Percentiles rank a stretch among this genome's conserved stretches.
Evolutionary conservation across 768 basidiomycete genomes (phyloP).

Genomic region (Suillus sp.): DNA sequence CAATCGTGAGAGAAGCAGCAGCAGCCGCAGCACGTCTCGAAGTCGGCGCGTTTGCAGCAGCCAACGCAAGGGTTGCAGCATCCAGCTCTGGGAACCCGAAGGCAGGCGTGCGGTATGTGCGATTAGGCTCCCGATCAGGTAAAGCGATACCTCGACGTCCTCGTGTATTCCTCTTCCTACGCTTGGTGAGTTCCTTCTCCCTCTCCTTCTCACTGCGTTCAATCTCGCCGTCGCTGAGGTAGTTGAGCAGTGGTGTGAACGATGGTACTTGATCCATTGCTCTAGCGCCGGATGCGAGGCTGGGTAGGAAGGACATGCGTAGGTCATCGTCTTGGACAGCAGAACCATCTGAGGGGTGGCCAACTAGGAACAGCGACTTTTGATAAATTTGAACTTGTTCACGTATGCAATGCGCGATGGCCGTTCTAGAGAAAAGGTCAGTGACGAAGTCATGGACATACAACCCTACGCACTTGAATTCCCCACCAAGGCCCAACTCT

Average conservation of each 20-base stretch:
- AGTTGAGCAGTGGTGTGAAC: conserved; percentile 89
- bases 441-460: background rate
- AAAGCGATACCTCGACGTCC: conserved; percentile 78
- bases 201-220: conserved; percentile 89
- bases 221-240: conserved; percentile 86
- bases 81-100: conserved; percentile 83
- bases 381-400: conserved; percentile 93
- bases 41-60: conserved; percentile 66
- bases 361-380: conserved; percentile 88
- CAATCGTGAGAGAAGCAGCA: conserved; percentile 81
- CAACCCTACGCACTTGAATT: conserved; percentile 74
- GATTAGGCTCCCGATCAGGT: conserved; percentile 90
- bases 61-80: conserved; percentile 66
- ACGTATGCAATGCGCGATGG: conserved; percentile 92
- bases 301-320: conserved; percentile 84
- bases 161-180: conserved; percentile 83
- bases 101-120: conserved; percentile 89
- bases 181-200: conserved; percentile 88
- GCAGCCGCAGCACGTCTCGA: conserved; percentile 85
- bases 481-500: conserved; percentile 87
- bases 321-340: conserved; percentile 88
- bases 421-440: conserved; percentile 62
- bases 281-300: conserved; percentile 69
- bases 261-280: conserved; percentile 74
- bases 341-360: conserved; percentile 81